Evolutionary conservation across 352 stramenopile species (phyloP), one percentile per base, ranked within the genome.

Genomic region (Phytophthora fragariae): DNA sequence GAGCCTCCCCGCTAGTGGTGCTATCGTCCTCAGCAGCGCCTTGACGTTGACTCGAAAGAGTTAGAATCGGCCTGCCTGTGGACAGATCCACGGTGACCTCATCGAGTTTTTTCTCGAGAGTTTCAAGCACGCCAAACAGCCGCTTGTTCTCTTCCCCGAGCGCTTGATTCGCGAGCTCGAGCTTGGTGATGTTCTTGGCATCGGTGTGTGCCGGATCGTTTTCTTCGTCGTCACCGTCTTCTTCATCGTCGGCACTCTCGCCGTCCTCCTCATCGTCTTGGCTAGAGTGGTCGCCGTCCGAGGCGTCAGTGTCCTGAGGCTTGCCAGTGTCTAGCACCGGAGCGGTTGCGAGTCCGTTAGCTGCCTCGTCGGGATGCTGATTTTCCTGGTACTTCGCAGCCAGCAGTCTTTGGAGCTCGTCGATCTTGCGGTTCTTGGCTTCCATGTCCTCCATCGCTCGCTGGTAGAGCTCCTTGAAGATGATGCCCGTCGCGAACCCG

Each of bases 391-490:
- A 81, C 21, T 84, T 82, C 8, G 69, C 73, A 15, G 81, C 44
- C 17, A 92, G 60, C 14, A 90, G 57, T 12, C 65, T 79, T 59
- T 92, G 83, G 1, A 91, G 65, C 54, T 91, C 86, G 58, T 89
- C 81, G 49, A 93, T 91, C 57, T 81, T 90, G 62, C 81, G 82
- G 75, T 89, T 89, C 58, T 89, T 91, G 37, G 88, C 75, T 31
- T 89, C 82, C 64, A 91, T 84, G 31, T 92, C 80, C 33, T 82
- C 81, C 73, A 92, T 85, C 9, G 86, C 79, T 17, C 85, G 81
- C 64, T 92, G 82, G 57, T 94, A 94, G 9, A 94, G 65, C 71
- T 92, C 81, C 54, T 87, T 89, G 62, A 92, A 89, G 35, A 86
- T 80, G 12, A 79, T 84, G 1, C 69, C 70, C 4, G 66, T 57